Base-by-base conservation (phyloP, 1,284 basidiomycete genomes). In the Cryptococcus jaspeensis region DNA sequence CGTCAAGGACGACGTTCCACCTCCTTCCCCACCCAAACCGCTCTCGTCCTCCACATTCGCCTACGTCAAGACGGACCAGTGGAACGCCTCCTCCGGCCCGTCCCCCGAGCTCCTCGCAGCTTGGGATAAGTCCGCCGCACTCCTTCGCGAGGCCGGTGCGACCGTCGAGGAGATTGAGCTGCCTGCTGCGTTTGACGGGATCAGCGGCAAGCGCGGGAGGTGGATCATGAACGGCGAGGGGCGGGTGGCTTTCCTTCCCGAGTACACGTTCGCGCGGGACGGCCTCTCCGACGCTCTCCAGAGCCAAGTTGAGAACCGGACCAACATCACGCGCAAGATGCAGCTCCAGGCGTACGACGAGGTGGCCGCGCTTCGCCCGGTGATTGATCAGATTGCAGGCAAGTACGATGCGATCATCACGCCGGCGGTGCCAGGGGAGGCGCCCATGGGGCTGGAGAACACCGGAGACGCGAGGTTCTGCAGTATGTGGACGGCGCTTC, bases 401-500 rank as follows among this genome's bases (percentile, higher is more conserved):
- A 20, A 59, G 28, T 69, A 66, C 52, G 63, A 64, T 23, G 53
- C 65, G 3, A 48, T 71, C 15, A 35, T 71, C 25, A 66, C 69
- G 9, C 69, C 69, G 8, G 55, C 52, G 45, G 59, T 59, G 22
- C 56, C 64, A 3, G 62, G 62, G 3, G 55, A 61, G 35, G 65
- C 69, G 7, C 62, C 63, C 15, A 41, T 52, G 22, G 59, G 65
- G 6, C 22, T 62, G 23, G 55, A 43, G 22, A 55, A 38, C 23
- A 71, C 69, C 2, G 69, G 68, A 18, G 39, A 37, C 37, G 48
- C 62, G 2, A 52, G 52, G 16, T 67, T 67, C 52, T 61, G 60
- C 49, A 40, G 39, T 1, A 58, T 65, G 55, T 71, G 69, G 67
- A 66, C 69, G 1, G 59, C 47, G 16, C 60, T 71, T 13, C 65